phyloP scores from a whole-genome alignment of 441 rosid species.

The Heliophila coronopifolia region DNA sequence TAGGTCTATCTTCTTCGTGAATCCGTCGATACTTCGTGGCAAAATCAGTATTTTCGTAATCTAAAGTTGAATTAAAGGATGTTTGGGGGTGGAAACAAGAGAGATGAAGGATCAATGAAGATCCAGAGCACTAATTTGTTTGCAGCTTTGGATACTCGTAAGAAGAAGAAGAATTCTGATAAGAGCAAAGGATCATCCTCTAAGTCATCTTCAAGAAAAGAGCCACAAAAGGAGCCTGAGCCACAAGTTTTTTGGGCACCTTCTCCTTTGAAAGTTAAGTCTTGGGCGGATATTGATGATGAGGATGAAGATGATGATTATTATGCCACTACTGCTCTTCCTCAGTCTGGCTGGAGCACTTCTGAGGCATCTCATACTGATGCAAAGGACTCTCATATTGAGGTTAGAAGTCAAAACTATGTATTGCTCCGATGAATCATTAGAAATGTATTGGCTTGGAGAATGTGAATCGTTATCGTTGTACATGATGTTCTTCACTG shows the following conservation, averaged over 20 bases:
- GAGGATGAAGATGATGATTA: slow-evolving; percentile 70
- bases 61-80: slow-evolving; percentile 22
- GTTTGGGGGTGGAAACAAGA: slow-evolving; percentile 53
- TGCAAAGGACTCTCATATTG: slow-evolving; percentile 34
- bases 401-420: slow-evolving; percentile 28
- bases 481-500: no score
- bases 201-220: slow-evolving; percentile 30
- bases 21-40: slow-evolving; percentile 17
- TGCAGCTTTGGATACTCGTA: slow-evolving; percentile 66
- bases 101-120: slow-evolving; percentile 56
- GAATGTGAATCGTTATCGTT: no score
- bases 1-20: slow-evolving; percentile 2
- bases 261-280: slow-evolving; percentile 48
- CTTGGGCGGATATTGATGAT: slow-evolving; percentile 85
- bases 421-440: no score
- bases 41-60: neutral
- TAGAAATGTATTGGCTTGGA: no score
- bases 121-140: slow-evolving; percentile 64
- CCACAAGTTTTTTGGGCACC: slow-evolving; percentile 65
- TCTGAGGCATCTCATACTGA: slow-evolving; percentile 30
- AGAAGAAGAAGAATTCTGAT: slow-evolving; percentile 79
- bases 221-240: slow-evolving; percentile 34
- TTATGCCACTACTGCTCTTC: slow-evolving; percentile 62
- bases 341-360: slow-evolving; percentile 41
- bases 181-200: slow-evolving; percentile 41